These are phyloP conservation scores for Cercophora scortea DNA, from an alignment of 495 filamentous ascomycete species.

Conservation along the genomic window DNA sequence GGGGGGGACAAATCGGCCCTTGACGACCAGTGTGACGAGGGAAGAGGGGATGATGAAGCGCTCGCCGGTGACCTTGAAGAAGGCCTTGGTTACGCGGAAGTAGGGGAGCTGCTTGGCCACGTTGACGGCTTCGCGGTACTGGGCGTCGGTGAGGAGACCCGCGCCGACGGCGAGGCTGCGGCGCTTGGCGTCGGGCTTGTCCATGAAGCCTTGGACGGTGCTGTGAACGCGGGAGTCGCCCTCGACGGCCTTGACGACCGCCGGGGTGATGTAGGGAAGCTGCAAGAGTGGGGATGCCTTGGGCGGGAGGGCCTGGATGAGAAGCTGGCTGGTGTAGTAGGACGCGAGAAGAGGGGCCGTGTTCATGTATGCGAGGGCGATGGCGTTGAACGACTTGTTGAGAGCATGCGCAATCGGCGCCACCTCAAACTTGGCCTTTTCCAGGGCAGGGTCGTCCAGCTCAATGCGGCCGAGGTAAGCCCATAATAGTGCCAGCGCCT, in stretches of 20 bases:
- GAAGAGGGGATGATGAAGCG: constrained; percentile 86
- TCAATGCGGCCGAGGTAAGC: constrained; percentile 87
- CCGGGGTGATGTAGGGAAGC: constrained; percentile 77
- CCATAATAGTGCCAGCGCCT: constrained; percentile 86
- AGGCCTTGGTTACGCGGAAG: constrained; percentile 82
- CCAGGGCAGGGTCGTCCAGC: constrained; percentile 57
- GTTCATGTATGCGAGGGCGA: constrained; percentile 80
- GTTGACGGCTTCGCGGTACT: constrained; percentile 66
- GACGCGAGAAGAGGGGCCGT: constrained; percentile 72
- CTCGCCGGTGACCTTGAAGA: constrained; percentile 97
- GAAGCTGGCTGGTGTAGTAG: constrained; percentile 71
- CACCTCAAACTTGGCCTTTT: constrained; percentile 69
- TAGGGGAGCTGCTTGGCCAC: constrained; percentile 77
- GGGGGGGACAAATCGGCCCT: constrained; percentile 88
- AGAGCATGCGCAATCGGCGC: constrained; percentile 79
- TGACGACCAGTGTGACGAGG: constrained; percentile 87
- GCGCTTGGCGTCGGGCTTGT: constrained; percentile 63
- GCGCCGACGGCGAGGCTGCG: constrained; percentile 60
- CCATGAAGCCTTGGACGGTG: constrained; percentile 82
- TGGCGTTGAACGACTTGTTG: constrained; percentile 77
- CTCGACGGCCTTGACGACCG: constrained; percentile 67
- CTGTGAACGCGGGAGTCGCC: constrained; percentile 67
- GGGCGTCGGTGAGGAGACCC: constrained; percentile 61
- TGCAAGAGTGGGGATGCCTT: constrained; percentile 82
- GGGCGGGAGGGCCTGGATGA: constrained; percentile 85